Percentiles rank a stretch among this genome's conserved stretches.
Evolutionary conservation across 1,284 basidiomycete species (phyloP).

Genomic region (Grifola frondosa): DNA sequence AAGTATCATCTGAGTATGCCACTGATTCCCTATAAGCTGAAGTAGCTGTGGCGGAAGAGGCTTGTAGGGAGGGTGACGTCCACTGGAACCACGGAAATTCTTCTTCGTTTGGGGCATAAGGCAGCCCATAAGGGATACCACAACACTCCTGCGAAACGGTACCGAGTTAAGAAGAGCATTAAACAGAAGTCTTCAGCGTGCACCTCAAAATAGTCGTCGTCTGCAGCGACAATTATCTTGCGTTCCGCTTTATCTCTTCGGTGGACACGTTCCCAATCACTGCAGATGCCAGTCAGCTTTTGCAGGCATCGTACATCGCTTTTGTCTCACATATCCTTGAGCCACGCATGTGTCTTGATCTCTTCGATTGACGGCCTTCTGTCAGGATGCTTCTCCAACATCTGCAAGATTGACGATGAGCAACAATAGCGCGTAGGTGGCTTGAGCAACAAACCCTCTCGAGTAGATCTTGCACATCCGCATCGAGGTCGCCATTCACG

Average conservation of each 20-base stretch:
- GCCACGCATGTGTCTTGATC: slow-evolving; percentile 27
- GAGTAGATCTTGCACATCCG: slow-evolving; percentile 16
- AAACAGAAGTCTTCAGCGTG: slow-evolving; percentile 10
- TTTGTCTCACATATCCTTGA: slow-evolving; percentile 19
- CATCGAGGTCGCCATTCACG: slow-evolving; percentile 11
- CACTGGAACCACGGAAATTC: slow-evolving; percentile 3
- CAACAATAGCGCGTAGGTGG: background rate
- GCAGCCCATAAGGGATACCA: too few species aligned
- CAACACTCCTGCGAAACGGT: too few species aligned
- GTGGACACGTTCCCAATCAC: slow-evolving; percentile 16
- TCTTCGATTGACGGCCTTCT: slow-evolving; percentile 20
- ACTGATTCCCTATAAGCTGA: background rate
- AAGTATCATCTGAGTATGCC: slow-evolving; percentile 18
- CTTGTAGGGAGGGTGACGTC: slow-evolving; percentile 9
- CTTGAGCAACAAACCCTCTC: slow-evolving; percentile 9
- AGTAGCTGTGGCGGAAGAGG: too few species aligned
- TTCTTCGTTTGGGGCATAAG: background rate
- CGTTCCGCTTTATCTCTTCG: background rate
- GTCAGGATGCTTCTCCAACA: slow-evolving; percentile 26
- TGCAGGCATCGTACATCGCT: too few species aligned
- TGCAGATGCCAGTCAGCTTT: background rate
- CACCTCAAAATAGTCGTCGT: background rate
- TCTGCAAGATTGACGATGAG: slow-evolving; percentile 10
- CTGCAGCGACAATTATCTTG: background rate
- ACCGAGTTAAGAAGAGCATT: background rate